Evolutionary conservation across 805 yeast genomes (phyloP).

Genomic region (Zygoascus tannicola): DNA sequence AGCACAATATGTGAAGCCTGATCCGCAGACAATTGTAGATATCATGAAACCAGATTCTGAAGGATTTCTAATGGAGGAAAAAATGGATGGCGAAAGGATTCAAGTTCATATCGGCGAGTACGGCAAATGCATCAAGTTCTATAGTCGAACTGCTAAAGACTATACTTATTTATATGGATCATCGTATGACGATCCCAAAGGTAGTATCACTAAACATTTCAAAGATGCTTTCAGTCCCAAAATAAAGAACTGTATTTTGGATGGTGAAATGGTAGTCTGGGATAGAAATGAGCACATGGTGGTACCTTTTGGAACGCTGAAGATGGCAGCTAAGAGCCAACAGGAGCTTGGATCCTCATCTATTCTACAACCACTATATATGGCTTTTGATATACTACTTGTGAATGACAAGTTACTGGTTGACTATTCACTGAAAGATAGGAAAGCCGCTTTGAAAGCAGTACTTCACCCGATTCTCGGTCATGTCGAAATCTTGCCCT

Average conservation of each 20-base stretch:
- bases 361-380: slow-evolving; percentile 20
- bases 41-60: slow-evolving; percentile 25
- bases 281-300: slow-evolving; percentile 45
- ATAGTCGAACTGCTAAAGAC: slow-evolving; percentile 62
- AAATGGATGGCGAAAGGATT: slow-evolving; percentile 88
- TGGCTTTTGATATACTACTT: slow-evolving; percentile 65
- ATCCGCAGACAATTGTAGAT: slow-evolving; percentile 43
- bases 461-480: slow-evolving; percentile 35
- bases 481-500: slow-evolving; percentile 20
- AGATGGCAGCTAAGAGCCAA: slow-evolving; percentile 55
- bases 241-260: slow-evolving; percentile 43
- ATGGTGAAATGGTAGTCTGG: slow-evolving; percentile 92
- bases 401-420: slow-evolving; percentile 60
- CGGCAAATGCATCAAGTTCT: slow-evolving; percentile 40
- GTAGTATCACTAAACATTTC: slow-evolving; percentile 48
- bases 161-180: slow-evolving; percentile 63
- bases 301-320: slow-evolving; percentile 74
- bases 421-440: slow-evolving; percentile 40
- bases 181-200: slow-evolving; percentile 31
- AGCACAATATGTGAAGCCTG: slow-evolving; percentile 45
- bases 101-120: slow-evolving; percentile 55
- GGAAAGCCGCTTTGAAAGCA: slow-evolving; percentile 44
- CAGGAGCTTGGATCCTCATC: slow-evolving; percentile 27
- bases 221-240: slow-evolving; percentile 26
- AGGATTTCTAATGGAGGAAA: slow-evolving; percentile 75